These are phyloP conservation scores for Peronospora farinosa DNA, from an alignment of 352 stramenopile genomes.

Conservation along the genomic window DNA sequence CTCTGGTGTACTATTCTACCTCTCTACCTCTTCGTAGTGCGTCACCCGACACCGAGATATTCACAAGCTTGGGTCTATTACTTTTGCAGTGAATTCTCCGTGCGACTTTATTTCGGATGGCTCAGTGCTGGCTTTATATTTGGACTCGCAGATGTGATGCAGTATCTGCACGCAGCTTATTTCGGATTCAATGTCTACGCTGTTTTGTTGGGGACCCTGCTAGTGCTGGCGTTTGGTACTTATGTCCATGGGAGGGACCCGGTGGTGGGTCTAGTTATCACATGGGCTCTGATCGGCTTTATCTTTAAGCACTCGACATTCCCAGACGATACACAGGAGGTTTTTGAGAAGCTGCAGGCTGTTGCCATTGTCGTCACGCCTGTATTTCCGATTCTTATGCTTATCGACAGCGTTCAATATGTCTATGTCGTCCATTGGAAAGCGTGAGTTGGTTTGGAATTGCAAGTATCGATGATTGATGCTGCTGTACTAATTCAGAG, in stretches of 20 bases:
- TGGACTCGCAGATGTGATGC: conserved; percentile 39
- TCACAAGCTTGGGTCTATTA: conserved; percentile 46
- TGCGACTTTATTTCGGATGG: conserved; percentile 56
- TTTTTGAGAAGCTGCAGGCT: conserved; percentile 45
- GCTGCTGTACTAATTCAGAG: neutral
- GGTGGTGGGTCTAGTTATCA: conserved; percentile 43
- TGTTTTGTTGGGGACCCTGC: conserved; percentile 29
- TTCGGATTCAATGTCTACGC: conserved; percentile 46
- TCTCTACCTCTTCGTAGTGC: conserved; percentile 52
- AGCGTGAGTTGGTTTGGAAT: conserved; percentile 24
- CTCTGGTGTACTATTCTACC: conserved; percentile 51
- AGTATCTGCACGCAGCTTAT: conserved; percentile 41
- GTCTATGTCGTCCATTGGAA: conserved; percentile 45
- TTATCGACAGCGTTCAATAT: conserved; percentile 42
- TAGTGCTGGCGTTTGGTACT: conserved; percentile 40
- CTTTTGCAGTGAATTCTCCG: conserved; percentile 51
- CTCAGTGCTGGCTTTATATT: conserved; percentile 40
- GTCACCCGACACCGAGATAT: conserved; percentile 38
- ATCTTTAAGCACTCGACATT: conserved; percentile 35
- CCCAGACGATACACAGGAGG: conserved; percentile 32
- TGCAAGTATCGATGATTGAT: neutral
- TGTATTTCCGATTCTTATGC: conserved; percentile 38
- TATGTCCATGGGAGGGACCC: conserved; percentile 48
- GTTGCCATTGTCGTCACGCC: conserved; percentile 39
- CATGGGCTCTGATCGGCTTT: conserved; percentile 39